Evolutionary conservation across 1,284 basidiomycete species (phyloP).

Genomic region (Pseudomicrostroma phylloplanum): DNA sequence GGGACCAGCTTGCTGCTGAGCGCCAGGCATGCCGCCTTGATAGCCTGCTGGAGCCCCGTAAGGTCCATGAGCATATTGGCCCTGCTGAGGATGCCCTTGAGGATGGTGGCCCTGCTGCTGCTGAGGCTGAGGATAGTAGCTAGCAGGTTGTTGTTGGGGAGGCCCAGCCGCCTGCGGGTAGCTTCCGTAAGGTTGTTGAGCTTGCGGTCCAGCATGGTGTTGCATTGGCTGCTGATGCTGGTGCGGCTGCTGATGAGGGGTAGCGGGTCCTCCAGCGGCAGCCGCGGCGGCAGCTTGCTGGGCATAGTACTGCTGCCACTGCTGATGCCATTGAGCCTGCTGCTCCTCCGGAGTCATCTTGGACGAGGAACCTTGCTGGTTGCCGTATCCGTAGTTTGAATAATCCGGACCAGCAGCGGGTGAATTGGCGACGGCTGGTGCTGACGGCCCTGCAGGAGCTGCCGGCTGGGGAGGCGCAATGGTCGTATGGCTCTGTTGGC

Average conservation of each 20-base stretch:
- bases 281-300: constrained; percentile 21
- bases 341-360: constrained; percentile 13
- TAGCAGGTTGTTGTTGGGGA: constrained; percentile 14
- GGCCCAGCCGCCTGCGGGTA: constrained; percentile 8
- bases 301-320: constrained; percentile 30
- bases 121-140: constrained; percentile 19
- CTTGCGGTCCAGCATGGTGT: constrained; percentile 13
- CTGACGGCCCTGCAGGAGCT: background rate
- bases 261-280: constrained; percentile 7
- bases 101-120: constrained; percentile 10
- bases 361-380: constrained; percentile 7
- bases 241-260: constrained; percentile 10
- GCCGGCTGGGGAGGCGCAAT: background rate
- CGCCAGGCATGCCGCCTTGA: background rate
- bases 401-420: constrained; percentile 17
- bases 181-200: constrained; percentile 9
- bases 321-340: constrained; percentile 33
- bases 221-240: constrained; percentile 7
- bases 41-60: constrained; percentile 13
- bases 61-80: constrained; percentile 10
- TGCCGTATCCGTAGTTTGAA: constrained; percentile 37
- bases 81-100: constrained; percentile 9
- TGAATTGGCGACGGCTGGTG: background rate
- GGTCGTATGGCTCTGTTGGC: constrained; percentile 1
- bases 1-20: constrained; percentile 4